Conservation (phyloP, 176 grass and related monocot species). For the Poa pratensis region DNA sequence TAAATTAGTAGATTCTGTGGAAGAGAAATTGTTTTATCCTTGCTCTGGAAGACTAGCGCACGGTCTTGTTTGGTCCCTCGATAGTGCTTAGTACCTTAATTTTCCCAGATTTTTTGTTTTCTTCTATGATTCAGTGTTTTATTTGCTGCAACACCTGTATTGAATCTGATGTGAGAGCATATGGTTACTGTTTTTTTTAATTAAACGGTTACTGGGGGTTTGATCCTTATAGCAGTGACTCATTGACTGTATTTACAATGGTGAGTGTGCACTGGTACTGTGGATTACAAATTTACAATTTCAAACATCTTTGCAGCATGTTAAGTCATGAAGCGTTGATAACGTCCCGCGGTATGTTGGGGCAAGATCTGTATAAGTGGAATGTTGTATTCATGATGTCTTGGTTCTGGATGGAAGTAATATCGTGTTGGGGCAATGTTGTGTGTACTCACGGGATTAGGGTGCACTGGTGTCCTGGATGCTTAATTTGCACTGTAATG, state of each 20-base stretch:
- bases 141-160: background rate
- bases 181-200: background rate
- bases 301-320: background rate
- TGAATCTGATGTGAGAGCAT: background rate
- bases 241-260: background rate
- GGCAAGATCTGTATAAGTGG: slow-evolving; percentile 7
- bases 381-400: background rate
- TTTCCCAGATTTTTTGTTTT: background rate
- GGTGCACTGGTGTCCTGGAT: background rate
- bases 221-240: background rate
- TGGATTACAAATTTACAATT: background rate
- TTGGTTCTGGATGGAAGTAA: background rate
- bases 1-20: background rate
- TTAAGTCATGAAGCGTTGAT: background rate
- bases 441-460: background rate
- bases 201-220: background rate
- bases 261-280: background rate
- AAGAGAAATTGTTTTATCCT: background rate
- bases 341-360: background rate
- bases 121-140: background rate
- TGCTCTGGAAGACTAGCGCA: background rate
- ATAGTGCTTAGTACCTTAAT: background rate
- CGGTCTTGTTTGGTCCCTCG: background rate
- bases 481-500: background rate
- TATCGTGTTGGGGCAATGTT: background rate